Evolutionary conservation across 208 protist species (phyloP).

Genomic region (Acanthamoeba lenticulata): DNA sequence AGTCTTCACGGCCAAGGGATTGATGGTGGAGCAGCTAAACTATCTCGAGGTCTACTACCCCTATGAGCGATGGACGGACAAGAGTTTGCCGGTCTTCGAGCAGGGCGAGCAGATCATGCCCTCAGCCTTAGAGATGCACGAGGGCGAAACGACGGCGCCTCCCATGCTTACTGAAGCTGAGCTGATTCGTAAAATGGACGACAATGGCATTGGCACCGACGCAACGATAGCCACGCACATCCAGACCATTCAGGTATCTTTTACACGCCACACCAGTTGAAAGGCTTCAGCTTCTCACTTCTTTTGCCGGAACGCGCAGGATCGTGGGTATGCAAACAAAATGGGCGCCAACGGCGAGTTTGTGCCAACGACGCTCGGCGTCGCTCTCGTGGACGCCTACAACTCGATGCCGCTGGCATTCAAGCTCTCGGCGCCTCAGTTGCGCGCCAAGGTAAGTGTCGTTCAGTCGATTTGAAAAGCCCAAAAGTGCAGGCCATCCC

Average conservation of each 20-base stretch:
- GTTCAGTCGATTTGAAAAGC: neutral
- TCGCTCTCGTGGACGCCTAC: constrained; percentile 52
- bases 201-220: constrained; percentile 98
- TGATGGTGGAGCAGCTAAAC: constrained; percentile 92
- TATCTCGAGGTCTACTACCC: constrained; percentile 93
- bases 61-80: constrained; percentile 86
- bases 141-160: constrained; percentile 91
- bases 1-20: constrained; percentile 82
- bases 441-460: constrained; percentile 39
- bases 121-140: constrained; percentile 72
- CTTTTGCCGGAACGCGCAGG: neutral
- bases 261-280: neutral
- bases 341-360: neutral
- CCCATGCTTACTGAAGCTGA: constrained; percentile 97
- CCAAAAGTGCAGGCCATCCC: neutral
- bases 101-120: constrained; percentile 92
- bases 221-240: constrained; percentile 99
- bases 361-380: constrained; percentile 21
- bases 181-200: constrained; percentile 98
- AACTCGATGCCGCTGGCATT: constrained; percentile 7
- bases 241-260: constrained; percentile 85
- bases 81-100: constrained; percentile 93
- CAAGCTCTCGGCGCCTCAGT: constrained; percentile 19
- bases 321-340: constrained; percentile 43
- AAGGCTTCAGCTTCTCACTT: too few relatives aligned